Percentiles rank a stretch among this genome's conserved stretches.
phyloP scores from a whole-genome alignment of 2,329 filamentous ascomycete species.

The Penicillium sp. region DNA sequence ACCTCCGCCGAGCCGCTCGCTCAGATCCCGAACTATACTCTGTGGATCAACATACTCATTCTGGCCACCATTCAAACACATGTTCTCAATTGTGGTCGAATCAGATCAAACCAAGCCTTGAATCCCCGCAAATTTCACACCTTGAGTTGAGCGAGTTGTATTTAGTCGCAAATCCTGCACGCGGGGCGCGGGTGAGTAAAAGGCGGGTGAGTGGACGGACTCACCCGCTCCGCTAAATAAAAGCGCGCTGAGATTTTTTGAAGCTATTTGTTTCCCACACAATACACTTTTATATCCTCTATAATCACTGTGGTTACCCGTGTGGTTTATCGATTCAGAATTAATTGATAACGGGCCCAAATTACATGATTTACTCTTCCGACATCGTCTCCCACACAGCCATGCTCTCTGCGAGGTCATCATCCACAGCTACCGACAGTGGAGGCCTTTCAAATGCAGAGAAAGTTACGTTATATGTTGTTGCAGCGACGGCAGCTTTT shows the following conservation, averaged over 20 bases:
- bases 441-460: conserved; percentile 12
- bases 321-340: no score
- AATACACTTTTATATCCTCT: background rate
- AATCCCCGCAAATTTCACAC: background rate
- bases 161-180: background rate
- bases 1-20: conserved; percentile 4
- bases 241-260: conserved; percentile 10
- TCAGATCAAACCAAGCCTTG: background rate
- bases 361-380: background rate
- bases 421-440: background rate
- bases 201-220: conserved; percentile 8
- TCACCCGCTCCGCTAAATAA: conserved; percentile 16
- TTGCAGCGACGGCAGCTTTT: conserved; percentile 9
- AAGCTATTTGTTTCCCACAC: background rate
- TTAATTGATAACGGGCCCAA: background rate
- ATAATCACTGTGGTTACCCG: no score
- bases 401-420: conserved; percentile 4
- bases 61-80: background rate
- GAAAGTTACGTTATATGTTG: conserved; percentile 17
- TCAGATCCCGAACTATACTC: conserved; percentile 5
- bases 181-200: background rate
- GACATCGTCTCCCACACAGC: conserved; percentile 1
- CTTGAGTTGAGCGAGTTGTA: background rate
- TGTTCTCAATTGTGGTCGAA: background rate
- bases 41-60: conserved; percentile 6